phyloP scores from a whole-genome alignment of 257 asterid species.

The Phtheirospermum japonicum region DNA sequence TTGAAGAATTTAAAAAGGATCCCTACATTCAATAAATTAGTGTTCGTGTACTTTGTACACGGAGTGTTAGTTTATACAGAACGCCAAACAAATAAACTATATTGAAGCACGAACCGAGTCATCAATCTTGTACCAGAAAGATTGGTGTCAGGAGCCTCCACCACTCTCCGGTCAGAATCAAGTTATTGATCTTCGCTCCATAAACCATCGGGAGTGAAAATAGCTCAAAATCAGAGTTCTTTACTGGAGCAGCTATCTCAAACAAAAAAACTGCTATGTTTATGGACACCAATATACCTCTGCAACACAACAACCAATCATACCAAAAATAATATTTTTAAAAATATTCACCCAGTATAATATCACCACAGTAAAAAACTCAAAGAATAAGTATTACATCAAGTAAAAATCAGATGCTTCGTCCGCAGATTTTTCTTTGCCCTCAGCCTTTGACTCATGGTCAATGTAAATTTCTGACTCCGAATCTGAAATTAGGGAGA shows the following conservation, averaged over 20 bases:
- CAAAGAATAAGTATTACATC: constrained; percentile 43
- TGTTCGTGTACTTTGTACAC: neutral
- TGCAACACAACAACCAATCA: constrained; percentile 37
- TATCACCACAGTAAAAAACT: neutral
- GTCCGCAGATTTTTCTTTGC: constrained; percentile 33
- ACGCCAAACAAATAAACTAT: constrained; percentile 32
- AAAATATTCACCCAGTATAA: neutral
- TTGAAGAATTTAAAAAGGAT: neutral
- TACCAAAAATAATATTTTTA: constrained; percentile 14
- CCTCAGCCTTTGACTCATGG: constrained; percentile 19
- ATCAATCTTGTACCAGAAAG: constrained; percentile 89
- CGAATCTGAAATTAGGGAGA: constrained; percentile 39
- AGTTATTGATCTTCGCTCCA: constrained; percentile 80
- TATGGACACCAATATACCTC: constrained; percentile 60
- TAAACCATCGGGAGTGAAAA: constrained; percentile 65
- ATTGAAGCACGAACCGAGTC: constrained; percentile 66
- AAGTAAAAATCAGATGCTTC: constrained; percentile 59
- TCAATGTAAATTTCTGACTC: constrained; percentile 29
- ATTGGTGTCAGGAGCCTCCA: constrained; percentile 92
- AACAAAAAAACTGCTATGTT: constrained; percentile 80
- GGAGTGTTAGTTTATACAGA: neutral
- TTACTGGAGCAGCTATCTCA: constrained; percentile 78
- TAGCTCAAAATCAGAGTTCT: constrained; percentile 53
- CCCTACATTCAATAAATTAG: neutral
- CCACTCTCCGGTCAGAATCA: constrained; percentile 84